Base-by-base conservation (phyloP, 768 basidiomycete species). In the Punctularia strigosozonata region DNA sequence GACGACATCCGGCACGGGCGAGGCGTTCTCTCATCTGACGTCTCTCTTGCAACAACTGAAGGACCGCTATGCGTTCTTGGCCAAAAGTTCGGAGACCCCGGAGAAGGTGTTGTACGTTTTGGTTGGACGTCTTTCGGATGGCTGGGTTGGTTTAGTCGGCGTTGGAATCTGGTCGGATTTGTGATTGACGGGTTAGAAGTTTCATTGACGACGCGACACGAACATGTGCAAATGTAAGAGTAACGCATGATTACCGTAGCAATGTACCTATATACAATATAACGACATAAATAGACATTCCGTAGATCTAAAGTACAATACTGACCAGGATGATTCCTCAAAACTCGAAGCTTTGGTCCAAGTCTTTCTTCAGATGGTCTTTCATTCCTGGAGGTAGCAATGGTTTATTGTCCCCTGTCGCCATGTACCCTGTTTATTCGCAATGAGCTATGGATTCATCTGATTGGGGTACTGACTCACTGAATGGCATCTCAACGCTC, bases 401-500 rank as follows among this genome's bases (percentile, higher is more conserved):
- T 0, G 94, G 89, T 46, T 85, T 68, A 1, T 65, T 66, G 13
- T 64, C 53, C 8, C 54, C 54, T 14, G 65, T 60, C 23, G 57
- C 52, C 30, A 72, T 68, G 42, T 75, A 71, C 8, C 69, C 71
- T 71, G 31, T 14, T 8, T 13, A 8, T 1, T 20, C 19, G 24
- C 12, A 19, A 30, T 14, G 20, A 18, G 21, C 34, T 33, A 39
- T 35, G 36, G 13, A 35, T 30, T 38, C 25, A 26, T 20, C 31
- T 30, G 30, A 18, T n/a, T 6, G 15, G 17, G 25, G 22, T 20
- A 19, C 24, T 6, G 17, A 72, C 84, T 54, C 49, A 86, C 89
- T 65, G 66, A 99, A 99, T 0, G 95, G 95, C 95, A 99, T 99
- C 61, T 97, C 90, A 4, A 98, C 89, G 31, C 83, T 84, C 57